Base-by-base conservation (phyloP, 805 yeast species). In the Schwanniomyces occidentalis region DNA sequence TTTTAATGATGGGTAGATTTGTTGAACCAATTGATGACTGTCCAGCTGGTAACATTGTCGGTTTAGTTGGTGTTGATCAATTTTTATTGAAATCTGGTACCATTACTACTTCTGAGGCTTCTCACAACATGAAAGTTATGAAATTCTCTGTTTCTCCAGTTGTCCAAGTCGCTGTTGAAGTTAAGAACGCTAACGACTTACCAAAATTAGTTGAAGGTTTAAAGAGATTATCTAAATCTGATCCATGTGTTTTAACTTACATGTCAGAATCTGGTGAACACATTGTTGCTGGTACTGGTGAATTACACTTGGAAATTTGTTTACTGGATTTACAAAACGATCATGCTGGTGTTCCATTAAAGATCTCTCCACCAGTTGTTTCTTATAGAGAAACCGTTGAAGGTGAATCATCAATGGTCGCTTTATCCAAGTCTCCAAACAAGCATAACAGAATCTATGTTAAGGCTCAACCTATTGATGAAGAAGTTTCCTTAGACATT, bases 41-140 rank as follows among this genome's bases (percentile, higher is more conserved):
- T 78, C 98, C 99, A 71, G 97, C 98, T 61, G 99, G 99, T 87
- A 91, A 91, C 96, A 91, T 91, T 84, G 82, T 90, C 68, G 99
- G 98, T 89, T 79, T 91, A 71, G 98, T 91, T 63, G 99, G 99
- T 90, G 86, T 91, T 63, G 99, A 91, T 78, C 99, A 91, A 82
- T 91, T 90, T 87, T 85, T 91, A 78, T 86, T 91, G 76, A 91
- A 91, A 80, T 86, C 96, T 64, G 99, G 98, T 89, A 91, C 99
- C 63, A 77, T 91, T 65, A 93, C 99, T 78, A 91, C 97, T 71
- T 75, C 75, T 67, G 98, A 93, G 71, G 73, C 87, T 60, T 85
- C 99, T 57, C 97, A 93, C 93, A 91, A 91, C 93, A 78, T 91
- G 89, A 90, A 88, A 87, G 98, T 91, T 65, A 91, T 91, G 99